phyloP scores from a whole-genome alignment of 2,329 filamentous ascomycete species.

The Rhynchosporium graminicola region DNA sequence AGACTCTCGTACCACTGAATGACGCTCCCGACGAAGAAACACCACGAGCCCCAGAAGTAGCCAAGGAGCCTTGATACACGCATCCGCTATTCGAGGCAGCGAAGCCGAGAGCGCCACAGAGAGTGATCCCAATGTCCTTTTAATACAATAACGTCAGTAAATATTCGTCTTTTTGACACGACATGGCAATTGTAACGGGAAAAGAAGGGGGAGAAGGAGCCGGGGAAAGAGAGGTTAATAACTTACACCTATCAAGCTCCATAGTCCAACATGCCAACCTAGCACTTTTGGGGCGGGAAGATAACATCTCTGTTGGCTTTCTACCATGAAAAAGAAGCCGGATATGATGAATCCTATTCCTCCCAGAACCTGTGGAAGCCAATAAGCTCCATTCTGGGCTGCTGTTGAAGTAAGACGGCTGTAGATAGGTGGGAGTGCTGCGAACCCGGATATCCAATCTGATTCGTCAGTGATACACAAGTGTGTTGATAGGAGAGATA shows the following conservation, averaged over 20 bases:
- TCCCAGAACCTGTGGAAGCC: conserved; percentile 63
- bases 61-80: conserved; percentile 50
- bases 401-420: conserved; percentile 48
- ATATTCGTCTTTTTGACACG: not conserved
- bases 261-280: conserved; percentile 68
- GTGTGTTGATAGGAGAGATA: not conserved
- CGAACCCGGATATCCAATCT: conserved; percentile 60
- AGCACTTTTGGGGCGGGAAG: conserved; percentile 55
- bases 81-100: conserved; percentile 44
- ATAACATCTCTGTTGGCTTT: conserved; percentile 66
- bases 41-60: conserved; percentile 53
- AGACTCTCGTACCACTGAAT: conserved; percentile 53
- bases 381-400: conserved; percentile 58
- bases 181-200: not conserved
- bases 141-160: not conserved
- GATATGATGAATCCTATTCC: conserved; percentile 62
- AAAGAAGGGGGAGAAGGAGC: not conserved
- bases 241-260: conserved; percentile 59
- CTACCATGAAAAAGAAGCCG: conserved; percentile 62
- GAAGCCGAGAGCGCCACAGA: conserved; percentile 59
- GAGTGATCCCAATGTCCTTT: conserved; percentile 57
- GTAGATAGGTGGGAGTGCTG: conserved; percentile 57
- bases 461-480: not conserved
- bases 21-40: conserved; percentile 50
- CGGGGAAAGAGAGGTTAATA: not conserved